These are phyloP conservation scores for Paraurostyla sp. DNA, from an alignment of 73 alveolate species.

Conservation along the genomic window DNA sequence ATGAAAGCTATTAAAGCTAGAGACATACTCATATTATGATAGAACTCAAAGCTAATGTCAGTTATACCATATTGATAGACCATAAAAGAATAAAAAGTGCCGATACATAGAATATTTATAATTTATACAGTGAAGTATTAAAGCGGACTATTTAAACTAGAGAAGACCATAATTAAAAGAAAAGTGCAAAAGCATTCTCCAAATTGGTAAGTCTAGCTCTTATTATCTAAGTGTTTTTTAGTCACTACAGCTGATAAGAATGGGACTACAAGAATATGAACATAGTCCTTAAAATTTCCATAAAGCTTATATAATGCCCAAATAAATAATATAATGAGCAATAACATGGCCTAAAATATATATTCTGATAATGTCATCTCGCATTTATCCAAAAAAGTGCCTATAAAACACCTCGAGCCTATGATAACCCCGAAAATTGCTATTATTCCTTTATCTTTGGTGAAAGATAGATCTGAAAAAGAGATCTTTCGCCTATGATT, in stretches of 20 bases:
- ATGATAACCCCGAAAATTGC: not conserved
- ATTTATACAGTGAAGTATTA: not conserved
- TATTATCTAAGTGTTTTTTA: not conserved
- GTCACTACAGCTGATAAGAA: not conserved
- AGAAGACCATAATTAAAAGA: slow-evolving; percentile 16
- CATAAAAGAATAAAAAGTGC: not conserved
- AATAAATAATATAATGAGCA: not conserved
- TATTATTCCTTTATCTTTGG: not conserved
- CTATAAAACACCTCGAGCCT: not conserved
- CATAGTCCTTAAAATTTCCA: not conserved
- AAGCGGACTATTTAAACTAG: slow-evolving; percentile 23
- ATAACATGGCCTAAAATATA: slow-evolving; percentile 22
- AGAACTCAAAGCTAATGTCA: slow-evolving; percentile 14
- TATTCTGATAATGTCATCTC: not conserved
- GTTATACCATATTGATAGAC: not conserved
- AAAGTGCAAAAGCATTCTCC: slow-evolving; percentile 48
- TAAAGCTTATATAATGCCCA: not conserved
- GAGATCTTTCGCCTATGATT: too few relatives aligned
- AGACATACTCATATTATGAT: slow-evolving; percentile 7
- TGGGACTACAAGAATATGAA: slow-evolving; percentile 24
- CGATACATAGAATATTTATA: slow-evolving; percentile 18
- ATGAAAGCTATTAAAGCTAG: slow-evolving; percentile 23
- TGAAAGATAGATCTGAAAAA: not conserved
- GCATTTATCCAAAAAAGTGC: not conserved
- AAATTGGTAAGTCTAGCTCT: not conserved